These are phyloP conservation scores for Kalanchoe fedtschenkoi DNA, from an alignment of 164 flowering plant species.

Conservation along the genomic window DNA sequence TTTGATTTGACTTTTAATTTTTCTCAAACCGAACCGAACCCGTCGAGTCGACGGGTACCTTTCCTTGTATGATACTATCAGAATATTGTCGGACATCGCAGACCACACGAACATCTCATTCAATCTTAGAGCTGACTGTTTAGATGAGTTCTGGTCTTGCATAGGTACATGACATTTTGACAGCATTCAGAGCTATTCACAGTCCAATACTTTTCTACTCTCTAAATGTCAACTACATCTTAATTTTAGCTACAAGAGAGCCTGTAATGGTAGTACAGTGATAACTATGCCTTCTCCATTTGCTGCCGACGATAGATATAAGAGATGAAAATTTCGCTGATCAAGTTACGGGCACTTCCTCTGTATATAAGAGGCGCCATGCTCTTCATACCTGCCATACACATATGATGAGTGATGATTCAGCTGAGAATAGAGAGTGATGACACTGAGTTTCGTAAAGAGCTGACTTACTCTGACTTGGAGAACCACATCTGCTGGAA, in stretches of 20 bases:
- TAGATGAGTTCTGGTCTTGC: background rate
- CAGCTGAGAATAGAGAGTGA: background rate
- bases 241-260: background rate
- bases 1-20: too few species aligned
- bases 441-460: background rate
- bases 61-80: too few species aligned
- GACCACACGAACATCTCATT: too few species aligned
- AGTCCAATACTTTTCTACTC: too few species aligned
- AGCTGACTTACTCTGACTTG: conserved; percentile 87
- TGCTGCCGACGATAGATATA: background rate
- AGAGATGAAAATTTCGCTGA: background rate
- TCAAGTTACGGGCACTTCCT: conserved; percentile 48
- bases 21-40: too few species aligned
- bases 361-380: conserved; percentile 50
- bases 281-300: background rate
- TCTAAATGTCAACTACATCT: too few species aligned
- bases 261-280: background rate
- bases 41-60: too few species aligned
- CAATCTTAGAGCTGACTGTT: too few species aligned
- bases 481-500: conserved; percentile 99
- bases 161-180: conserved; percentile 1
- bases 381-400: conserved; percentile 46
- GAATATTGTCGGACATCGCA: too few species aligned
- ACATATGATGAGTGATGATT: background rate
- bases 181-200: too few species aligned